Base-by-base conservation (phyloP, 192 early-diverging fungal species). In the Coemansia sp. region DNA sequence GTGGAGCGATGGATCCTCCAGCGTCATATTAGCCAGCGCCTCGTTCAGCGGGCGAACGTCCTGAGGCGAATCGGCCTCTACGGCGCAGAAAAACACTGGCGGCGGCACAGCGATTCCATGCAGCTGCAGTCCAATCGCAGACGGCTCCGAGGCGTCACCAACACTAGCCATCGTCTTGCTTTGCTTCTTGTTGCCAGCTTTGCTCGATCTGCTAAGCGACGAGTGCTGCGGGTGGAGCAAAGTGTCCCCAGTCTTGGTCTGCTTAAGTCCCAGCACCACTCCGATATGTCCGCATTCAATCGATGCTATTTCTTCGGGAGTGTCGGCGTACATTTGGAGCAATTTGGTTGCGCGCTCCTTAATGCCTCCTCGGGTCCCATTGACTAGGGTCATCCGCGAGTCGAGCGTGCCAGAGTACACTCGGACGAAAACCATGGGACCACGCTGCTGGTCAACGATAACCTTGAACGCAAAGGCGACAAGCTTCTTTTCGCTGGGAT, bases 401-500 rank as follows among this genome's bases (percentile, higher is more conserved):
- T 89, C 85, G 6, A 98, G 69, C 14, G 81, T 77, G 22, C 90
- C 96, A 1, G 93, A 87, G 66, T 96, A 98, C 3, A 96, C 92
- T 0, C 95, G 85, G 24, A 98, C 92, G 84, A 91, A 98, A 9
- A 96, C 92, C 83, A 97, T 84, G 15, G 92, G 87, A 3, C 96
- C 97, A n/a, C 94, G 87, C 56, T 90, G 84, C 11, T 87, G 72
- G 69, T 97, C 94, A 45, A 93, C 90, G 1, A 90, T 80, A 0
- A 98, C 94, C 64, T 98, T 98, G 85, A 98, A 98, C 0, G 97
- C 97, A 57, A 98, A 78, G 2, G 94, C 97, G 60, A 93, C 89
- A 4, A 96, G 85, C 56, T 22, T 76, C 2, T 86, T 76, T 3
- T 86, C 89, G 29, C 70, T 84, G 27, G 75, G 72, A 38, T 77